Evolutionary conservation across 257 asterid species (phyloP), one percentile per base, ranked within the genome.

Genomic region (Anisodus tanguticus): DNA sequence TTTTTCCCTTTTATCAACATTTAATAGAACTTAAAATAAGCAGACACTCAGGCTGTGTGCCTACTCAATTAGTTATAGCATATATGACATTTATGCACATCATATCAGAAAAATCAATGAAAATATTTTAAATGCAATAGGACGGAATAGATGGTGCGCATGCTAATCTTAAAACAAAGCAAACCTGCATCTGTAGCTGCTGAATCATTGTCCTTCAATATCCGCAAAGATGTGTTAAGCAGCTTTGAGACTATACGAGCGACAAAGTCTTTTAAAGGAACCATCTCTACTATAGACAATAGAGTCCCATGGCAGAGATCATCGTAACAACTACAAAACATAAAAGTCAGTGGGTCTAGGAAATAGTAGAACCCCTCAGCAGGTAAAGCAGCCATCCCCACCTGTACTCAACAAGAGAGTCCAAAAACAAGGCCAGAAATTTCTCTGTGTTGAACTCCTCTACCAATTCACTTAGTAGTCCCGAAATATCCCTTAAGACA

Each of bases 341-440:
- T 3, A 53, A 15, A 41, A 53, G 64, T 77, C 64, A 77, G 45
- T 6, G 47, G 64, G 22, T 31, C 64, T 26, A 53, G 81, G 49
- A 77, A 77, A 77, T 31, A 77, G 49, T 51, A 9, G 53, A 77
- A 77, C 8, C 1, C 7, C 64, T 7, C 49, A 54, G 85, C 8
- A 74, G 45, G 51, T 57, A 64, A 53, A 60, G 83, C 41, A 62
- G 47, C 84, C 79, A 80, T 83, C 84, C 88, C 69, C 87, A 96
- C 99, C 98, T 94, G 89, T 91, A 70, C 86, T 91, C 97, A 41
- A 94, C 85, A 88, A 94, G 92, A 81, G 99, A 94, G 83, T 95
- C 94, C 84, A 94, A 87, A 87, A 93, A 84, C 84, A 92, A 92
- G 17, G 87, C 84, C 67, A 96, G 53, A 90, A 96, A 96, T 64